Evolutionary conservation across 129 eudicot species (phyloP).

Genomic region (Flaveria brownii): DNA sequence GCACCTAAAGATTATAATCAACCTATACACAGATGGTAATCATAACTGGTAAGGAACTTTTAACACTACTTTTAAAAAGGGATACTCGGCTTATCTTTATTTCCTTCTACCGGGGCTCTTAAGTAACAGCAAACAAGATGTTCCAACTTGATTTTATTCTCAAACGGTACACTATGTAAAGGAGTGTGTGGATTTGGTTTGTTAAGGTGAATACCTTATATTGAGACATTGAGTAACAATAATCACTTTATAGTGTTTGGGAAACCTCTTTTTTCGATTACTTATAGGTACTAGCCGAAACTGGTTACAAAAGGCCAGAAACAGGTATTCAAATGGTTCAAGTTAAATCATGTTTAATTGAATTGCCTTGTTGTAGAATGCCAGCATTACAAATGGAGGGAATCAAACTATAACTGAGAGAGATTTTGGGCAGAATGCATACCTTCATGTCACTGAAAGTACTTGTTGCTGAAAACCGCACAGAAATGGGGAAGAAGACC

Average conservation of each 20-base stretch:
- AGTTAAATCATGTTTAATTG: background rate
- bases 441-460: constrained; percentile 92
- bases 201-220: too few relatives aligned
- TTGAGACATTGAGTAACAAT: too few relatives aligned
- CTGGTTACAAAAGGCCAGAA: background rate
- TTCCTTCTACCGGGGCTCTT: too few relatives aligned
- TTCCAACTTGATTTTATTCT: too few relatives aligned
- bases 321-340: background rate
- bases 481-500: constrained; percentile 86
- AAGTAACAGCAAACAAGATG: too few relatives aligned
- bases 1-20: too few relatives aligned
- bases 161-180: too few relatives aligned
- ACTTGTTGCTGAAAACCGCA: constrained; percentile 77
- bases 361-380: background rate
- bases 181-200: too few relatives aligned
- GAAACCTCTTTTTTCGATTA: background rate
- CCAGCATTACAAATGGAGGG: background rate
- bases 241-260: background rate
- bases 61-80: too few relatives aligned
- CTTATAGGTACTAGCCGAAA: background rate
- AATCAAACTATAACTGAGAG: background rate
- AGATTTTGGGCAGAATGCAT: constrained; percentile 15
- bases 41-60: too few relatives aligned
- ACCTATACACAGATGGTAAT: too few relatives aligned
- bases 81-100: too few relatives aligned